These are phyloP conservation scores for Microthlaspi erraticum DNA, from an alignment of 345 rosid species.

Conservation along the genomic window DNA sequence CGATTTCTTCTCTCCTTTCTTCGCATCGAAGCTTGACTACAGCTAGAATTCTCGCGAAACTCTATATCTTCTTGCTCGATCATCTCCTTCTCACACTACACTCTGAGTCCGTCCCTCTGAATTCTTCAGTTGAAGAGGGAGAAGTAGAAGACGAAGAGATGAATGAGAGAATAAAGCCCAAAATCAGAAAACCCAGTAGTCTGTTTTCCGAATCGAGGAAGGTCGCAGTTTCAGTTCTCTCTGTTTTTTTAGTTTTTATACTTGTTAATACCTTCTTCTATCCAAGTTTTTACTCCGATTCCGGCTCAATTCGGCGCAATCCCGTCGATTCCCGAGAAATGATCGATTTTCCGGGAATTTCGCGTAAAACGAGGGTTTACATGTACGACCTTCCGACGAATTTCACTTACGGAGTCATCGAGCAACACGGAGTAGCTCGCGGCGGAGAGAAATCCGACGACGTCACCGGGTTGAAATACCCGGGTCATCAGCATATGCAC, in stretches of 20 bases:
- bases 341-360: constrained; percentile 8
- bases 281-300: constrained; percentile 44
- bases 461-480: constrained; percentile 57
- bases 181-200: constrained; percentile 22
- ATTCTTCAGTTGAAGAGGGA: background rate
- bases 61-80: background rate
- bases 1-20: background rate
- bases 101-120: background rate
- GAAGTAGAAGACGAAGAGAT: background rate
- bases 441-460: constrained; percentile 51
- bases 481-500: constrained; percentile 96
- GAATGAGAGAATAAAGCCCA: constrained; percentile 30
- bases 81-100: background rate
- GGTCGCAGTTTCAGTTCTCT: constrained; percentile 43
- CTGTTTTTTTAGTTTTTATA: constrained; percentile 59
- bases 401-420: constrained; percentile 76
- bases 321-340: constrained; percentile 10
- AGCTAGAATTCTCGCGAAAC: background rate
- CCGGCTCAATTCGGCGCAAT: constrained; percentile 6
- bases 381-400: constrained; percentile 76
- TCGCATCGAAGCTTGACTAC: background rate
- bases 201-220: constrained; percentile 58
- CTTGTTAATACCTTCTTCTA: constrained; percentile 60
- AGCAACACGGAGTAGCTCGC: constrained; percentile 70
- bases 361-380: constrained; percentile 52